Percentiles rank a stretch among this genome's conserved stretches.
Conservation (phyloP, 2,329 filamentous ascomycete genomes). For the Hypomyces perniciosus region DNA sequence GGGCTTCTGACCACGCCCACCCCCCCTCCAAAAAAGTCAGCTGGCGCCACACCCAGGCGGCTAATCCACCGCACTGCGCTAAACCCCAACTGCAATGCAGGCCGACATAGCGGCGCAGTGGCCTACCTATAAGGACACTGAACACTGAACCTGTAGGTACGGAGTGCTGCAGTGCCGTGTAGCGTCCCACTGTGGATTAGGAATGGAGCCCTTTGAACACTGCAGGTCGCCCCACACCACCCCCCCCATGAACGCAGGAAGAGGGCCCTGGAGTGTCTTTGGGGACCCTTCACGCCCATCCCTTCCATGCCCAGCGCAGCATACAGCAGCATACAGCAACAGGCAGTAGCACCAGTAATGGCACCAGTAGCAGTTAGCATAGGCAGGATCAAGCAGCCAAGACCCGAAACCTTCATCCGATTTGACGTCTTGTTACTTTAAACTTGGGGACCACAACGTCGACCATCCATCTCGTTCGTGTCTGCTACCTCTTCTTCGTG, state of each 20-base stretch:
- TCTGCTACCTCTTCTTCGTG: neutral
- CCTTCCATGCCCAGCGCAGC: no score
- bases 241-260: neutral
- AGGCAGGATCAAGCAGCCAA: neutral
- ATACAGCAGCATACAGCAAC: no score
- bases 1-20: conserved; percentile 8
- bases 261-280: no score
- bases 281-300: no score
- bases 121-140: no score
- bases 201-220: no score
- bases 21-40: conserved; percentile 1
- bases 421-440: neutral
- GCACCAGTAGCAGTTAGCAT: neutral
- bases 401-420: neutral
- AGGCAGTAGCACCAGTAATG: neutral
- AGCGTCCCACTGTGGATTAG: no score
- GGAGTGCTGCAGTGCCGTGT: conserved; percentile 1
- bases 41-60: conserved; percentile 4
- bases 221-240: neutral
- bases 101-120: neutral
- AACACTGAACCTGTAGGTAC: neutral
- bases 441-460: neutral
- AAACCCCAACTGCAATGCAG: conserved; percentile 8
- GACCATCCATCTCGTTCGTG: neutral
- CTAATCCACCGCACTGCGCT: conserved; percentile 5